phyloP scores from a whole-genome alignment of 768 basidiomycete genomes.

The Fistulinella prunicolor region DNA sequence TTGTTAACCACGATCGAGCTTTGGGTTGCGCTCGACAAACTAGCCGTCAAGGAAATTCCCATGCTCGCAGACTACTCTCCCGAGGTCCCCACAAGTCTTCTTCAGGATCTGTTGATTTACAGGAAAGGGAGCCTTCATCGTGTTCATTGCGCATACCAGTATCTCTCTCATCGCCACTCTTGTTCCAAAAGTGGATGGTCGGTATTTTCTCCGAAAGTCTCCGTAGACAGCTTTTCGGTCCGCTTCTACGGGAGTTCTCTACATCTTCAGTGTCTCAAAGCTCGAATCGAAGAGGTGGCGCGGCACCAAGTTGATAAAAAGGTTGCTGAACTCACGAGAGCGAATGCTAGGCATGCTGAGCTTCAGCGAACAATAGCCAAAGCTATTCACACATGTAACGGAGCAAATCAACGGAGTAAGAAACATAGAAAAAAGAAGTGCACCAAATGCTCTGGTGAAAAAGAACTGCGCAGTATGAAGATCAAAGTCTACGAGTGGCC shows the following conservation, averaged over 20 bases:
- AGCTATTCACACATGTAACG: slow-evolving; percentile 13
- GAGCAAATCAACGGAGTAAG: too few relatives aligned
- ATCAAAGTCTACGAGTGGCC: slow-evolving; percentile 53
- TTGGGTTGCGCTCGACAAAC: slow-evolving; percentile 36
- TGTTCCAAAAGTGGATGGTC: slow-evolving; percentile 22
- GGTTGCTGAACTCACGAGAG: slow-evolving; percentile 23
- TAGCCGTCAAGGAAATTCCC: slow-evolving; percentile 19
- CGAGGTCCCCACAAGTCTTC: slow-evolving; percentile 26
- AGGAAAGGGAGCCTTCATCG: slow-evolving; percentile 28
- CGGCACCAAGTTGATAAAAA: slow-evolving; percentile 20
- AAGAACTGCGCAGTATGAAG: too few relatives aligned
- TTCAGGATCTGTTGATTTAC: slow-evolving; percentile 30
- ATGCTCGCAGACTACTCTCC: slow-evolving; percentile 33
- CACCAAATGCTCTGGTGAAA: too few relatives aligned
- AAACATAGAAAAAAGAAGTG: too few relatives aligned
- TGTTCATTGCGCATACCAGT: slow-evolving; percentile 23
- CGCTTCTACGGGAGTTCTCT: slow-evolving; percentile 33
- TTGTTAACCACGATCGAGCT: slow-evolving; percentile 38
- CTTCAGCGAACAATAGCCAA: slow-evolving; percentile 10
- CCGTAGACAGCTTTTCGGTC: slow-evolving; percentile 27
- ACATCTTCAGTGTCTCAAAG: slow-evolving; percentile 24
- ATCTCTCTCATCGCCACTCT: slow-evolving; percentile 34
- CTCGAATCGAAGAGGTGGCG: slow-evolving; percentile 31
- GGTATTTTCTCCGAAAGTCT: slow-evolving; percentile 30
- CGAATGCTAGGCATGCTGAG: slow-evolving; percentile 20